phyloP scores from a whole-genome alignment of 2,329 filamentous ascomycete genomes.

The Botrytis elliptica region DNA sequence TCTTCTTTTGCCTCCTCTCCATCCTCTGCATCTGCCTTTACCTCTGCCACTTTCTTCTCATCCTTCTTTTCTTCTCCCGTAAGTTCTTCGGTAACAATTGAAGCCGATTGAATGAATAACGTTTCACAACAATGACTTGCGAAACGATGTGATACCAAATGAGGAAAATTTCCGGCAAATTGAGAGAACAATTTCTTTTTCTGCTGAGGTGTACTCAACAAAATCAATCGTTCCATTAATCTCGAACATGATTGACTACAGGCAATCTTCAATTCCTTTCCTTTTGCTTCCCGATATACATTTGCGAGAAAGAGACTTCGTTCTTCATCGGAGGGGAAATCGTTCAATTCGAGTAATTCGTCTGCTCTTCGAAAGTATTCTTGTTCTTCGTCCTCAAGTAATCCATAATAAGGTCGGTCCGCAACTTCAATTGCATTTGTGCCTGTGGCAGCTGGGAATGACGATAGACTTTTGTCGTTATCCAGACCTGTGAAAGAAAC shows the following conservation, averaged over 20 bases:
- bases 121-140: slow-evolving; percentile 97
- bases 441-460: slow-evolving; percentile 21
- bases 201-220: slow-evolving; percentile 74
- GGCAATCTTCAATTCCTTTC: slow-evolving; percentile 93
- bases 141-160: slow-evolving; percentile 91
- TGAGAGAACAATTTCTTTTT: slow-evolving; percentile 84
- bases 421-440: slow-evolving; percentile 28
- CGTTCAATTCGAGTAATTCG: slow-evolving; percentile 84
- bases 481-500: slow-evolving; percentile 27
- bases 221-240: slow-evolving; percentile 86
- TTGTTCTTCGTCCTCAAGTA: slow-evolving; percentile 89
- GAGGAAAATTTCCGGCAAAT: slow-evolving; percentile 82
- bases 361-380: slow-evolving; percentile 93
- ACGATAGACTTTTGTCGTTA: slow-evolving; percentile 23
- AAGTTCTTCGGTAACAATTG: slow-evolving; percentile 73
- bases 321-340: slow-evolving; percentile 77
- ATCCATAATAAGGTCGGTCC: slow-evolving; percentile 70
- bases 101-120: slow-evolving; percentile 80
- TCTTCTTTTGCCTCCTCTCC: slow-evolving; percentile 46
- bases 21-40: slow-evolving; percentile 55
- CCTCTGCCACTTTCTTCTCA: slow-evolving; percentile 51
- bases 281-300: slow-evolving; percentile 81
- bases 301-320: slow-evolving; percentile 71
- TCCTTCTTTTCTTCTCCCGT: slow-evolving; percentile 45
- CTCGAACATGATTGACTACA: slow-evolving; percentile 95